These are phyloP conservation scores for Rhodotorula glutinis DNA, from an alignment of 1,284 basidiomycete genomes.

Conservation along the genomic window DNA sequence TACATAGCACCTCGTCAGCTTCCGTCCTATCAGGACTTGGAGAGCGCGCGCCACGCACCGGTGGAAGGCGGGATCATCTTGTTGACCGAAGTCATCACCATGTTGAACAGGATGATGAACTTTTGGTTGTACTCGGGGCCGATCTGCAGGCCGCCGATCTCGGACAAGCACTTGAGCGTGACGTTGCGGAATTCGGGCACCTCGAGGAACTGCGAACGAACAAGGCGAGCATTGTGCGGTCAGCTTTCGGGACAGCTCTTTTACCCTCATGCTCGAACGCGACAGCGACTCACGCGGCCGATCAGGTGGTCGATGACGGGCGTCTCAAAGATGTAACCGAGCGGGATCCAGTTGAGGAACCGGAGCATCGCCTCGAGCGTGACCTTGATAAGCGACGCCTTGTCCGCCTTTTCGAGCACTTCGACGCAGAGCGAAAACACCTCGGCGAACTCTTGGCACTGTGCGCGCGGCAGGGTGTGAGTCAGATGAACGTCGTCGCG, in stretches of 20 bases:
- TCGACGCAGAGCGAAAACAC: conserved; percentile 95
- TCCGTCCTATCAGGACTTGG: not conserved
- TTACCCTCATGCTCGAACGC: too few relatives aligned
- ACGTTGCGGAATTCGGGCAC: conserved; percentile 96
- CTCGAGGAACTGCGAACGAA: conserved; percentile 75
- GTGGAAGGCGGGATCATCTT: conserved; percentile 97
- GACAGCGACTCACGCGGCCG: conserved; percentile 65
- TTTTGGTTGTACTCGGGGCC: conserved; percentile 98
- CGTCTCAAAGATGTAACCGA: conserved; percentile 99
- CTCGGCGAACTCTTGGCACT: conserved; percentile 91
- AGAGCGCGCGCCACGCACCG: conserved; percentile 49
- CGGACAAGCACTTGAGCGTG: conserved; percentile 95
- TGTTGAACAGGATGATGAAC: conserved; percentile 92
- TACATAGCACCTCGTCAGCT: conserved; percentile 18
- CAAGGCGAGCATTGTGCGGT: too few relatives aligned
- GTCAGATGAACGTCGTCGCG: too few relatives aligned
- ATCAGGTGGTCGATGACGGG: conserved; percentile 93
- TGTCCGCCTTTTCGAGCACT: conserved; percentile 96
- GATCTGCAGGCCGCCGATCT: conserved; percentile 86
- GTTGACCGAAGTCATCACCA: conserved; percentile 96
- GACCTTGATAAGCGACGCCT: conserved; percentile 89
- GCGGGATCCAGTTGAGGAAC: conserved; percentile 99
- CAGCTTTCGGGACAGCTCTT: not conserved
- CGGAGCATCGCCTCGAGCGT: conserved; percentile 93
- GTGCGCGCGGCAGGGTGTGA: not conserved